phyloP scores from a whole-genome alignment of 1,139 yeast species.

The Debaryomycetaceae sp. region DNA sequence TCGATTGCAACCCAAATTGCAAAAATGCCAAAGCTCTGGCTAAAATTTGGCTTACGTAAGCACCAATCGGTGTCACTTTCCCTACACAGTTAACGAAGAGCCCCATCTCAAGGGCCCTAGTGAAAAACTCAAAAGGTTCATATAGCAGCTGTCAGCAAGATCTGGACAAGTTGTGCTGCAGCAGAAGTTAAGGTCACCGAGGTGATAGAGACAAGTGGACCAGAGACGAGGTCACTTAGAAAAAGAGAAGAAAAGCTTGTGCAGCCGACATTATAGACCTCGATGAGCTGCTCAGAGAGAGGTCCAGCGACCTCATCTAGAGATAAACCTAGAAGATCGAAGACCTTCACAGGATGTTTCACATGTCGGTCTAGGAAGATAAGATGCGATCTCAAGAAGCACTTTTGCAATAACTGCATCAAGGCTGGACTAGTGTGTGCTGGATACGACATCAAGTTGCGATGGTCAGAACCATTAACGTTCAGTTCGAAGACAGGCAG shows the following conservation, averaged over 20 bases:
- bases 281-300: not conserved
- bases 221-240: not conserved
- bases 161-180: too few relatives aligned
- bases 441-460: slow-evolving; percentile 75
- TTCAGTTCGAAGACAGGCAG: slow-evolving; percentile 36
- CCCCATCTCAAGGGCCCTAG: not conserved
- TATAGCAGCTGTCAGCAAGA: too few relatives aligned
- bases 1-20: not conserved
- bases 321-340: slow-evolving; percentile 20
- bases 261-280: not conserved
- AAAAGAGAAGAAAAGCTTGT: not conserved
- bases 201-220: not conserved
- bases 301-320: not conserved
- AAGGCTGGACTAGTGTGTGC: slow-evolving; percentile 61
- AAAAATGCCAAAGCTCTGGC: not conserved
- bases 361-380: slow-evolving; percentile 49
- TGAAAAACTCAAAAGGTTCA: not conserved
- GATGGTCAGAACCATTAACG: slow-evolving; percentile 66
- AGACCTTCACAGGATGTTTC: slow-evolving; percentile 51
- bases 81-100: not conserved
- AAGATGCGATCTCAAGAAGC: slow-evolving; percentile 45
- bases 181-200: not conserved
- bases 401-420: slow-evolving; percentile 41
- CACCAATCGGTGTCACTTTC: not conserved
- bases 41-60: not conserved